Evolutionary conservation across 1,284 basidiomycete species (phyloP), one percentile per base, ranked within the genome.

Genomic region (Peniophora sp.): DNA sequence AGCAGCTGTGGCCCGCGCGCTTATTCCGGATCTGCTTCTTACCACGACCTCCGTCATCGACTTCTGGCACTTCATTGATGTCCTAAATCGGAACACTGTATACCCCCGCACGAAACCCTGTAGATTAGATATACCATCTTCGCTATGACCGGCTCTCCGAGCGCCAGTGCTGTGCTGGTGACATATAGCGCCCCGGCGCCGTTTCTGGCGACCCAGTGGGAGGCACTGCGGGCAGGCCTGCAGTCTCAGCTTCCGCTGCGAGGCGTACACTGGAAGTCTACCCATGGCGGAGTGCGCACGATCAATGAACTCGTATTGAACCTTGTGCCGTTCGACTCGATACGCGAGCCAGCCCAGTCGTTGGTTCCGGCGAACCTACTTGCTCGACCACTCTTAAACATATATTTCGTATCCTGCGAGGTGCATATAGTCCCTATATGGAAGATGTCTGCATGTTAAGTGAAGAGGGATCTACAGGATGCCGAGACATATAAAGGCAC

Each of bases 181-280:
- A 84, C 88, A 6, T 88, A 84, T 58, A 71, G 83, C 34, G 78
- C 81, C 3, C 72, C 82, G n/a, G 72, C 74, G 15, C 64, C 76
- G 20, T 81, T 85, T 58, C 70, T 86, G 20, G 71, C 78, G 14
- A 85, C 87, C 1, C 79, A 75, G 58, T 90, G 86, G 82, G 75
- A 73, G 50, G 82, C 87, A 60, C 77, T 92, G 23, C 74, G 83
- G 56, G 68, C 72, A 18, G 83, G 83, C 3, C 71, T 92, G 49
- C 69, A 72, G 24, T 76, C 78, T 0, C 92, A 94, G 59, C 70
- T 96, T 11, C 94, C 94, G 0, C 72, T 97, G 48, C 83, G 86
- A 49, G 94, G 87, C 66, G 76, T 97, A 18, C 90, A 96, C 65
- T 97, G 95, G 94, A 94, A 88, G 65, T 79, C 88, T 24, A 60